A percentile compares a stretch with the other conserved stretches of the same genome.
These are phyloP conservation scores for Hibiscus tridactylites DNA, from an alignment of 345 rosid species.

Conservation along the genomic window DNA sequence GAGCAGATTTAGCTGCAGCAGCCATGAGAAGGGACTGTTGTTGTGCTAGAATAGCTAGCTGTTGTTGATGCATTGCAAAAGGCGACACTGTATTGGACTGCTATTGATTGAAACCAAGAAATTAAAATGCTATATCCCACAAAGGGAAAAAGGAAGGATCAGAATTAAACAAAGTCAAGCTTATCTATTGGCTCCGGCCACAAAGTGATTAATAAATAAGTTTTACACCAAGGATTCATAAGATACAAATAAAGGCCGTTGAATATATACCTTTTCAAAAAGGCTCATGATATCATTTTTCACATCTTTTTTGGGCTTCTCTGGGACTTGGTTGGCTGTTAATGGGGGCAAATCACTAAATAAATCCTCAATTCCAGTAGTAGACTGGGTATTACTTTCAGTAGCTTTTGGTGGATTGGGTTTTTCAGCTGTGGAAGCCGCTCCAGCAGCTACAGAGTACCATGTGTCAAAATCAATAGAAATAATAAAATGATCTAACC, in stretches of 20 bases:
- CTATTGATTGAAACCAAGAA: conserved; percentile 21
- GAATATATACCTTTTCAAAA: conserved; percentile 76
- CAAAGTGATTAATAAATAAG: background rate
- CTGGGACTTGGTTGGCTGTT: conserved; percentile 29
- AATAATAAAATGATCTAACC: conserved; percentile 4
- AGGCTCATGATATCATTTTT: conserved; percentile 95
- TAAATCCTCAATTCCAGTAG: conserved; percentile 69
- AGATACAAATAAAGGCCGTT: background rate
- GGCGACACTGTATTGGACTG: conserved; percentile 93
- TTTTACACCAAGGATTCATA: background rate
- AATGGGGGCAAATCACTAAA: conserved; percentile 52
- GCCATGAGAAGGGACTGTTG: conserved; percentile 88
- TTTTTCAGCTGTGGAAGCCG: conserved; percentile 41
- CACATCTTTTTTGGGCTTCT: conserved; percentile 68
- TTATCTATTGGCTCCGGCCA: background rate
- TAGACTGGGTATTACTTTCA: conserved; percentile 40
- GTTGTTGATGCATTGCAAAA: conserved; percentile 91
- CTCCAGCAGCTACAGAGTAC: conserved; percentile 53
- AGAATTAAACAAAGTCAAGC: background rate
- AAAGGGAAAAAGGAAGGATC: background rate
- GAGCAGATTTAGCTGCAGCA: conserved; percentile 62
- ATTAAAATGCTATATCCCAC: conserved; percentile 3
- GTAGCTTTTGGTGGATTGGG: conserved; percentile 35
- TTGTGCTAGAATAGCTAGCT: conserved; percentile 71
- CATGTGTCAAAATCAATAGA: conserved; percentile 9